Evolutionary conservation across 768 basidiomycete genomes (phyloP).

Genomic region (Mycena chlorophos): DNA sequence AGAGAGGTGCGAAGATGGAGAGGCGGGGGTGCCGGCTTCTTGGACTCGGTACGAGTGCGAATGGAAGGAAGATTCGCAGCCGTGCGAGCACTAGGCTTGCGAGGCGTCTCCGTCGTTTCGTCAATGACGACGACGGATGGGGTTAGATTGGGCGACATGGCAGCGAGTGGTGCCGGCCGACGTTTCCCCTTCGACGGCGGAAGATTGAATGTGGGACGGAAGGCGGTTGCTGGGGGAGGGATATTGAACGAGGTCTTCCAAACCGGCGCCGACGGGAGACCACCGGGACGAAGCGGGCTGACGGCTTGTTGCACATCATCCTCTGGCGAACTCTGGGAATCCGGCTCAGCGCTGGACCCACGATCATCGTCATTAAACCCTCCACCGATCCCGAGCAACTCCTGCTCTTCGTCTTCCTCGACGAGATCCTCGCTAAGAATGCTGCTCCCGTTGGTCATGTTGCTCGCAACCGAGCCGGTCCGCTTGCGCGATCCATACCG

Average conservation of each 20-base stretch:
- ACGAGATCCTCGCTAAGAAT: constrained; percentile 77
- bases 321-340: constrained; percentile 48
- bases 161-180: constrained; percentile 59
- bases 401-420: constrained; percentile 79
- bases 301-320: constrained; percentile 36
- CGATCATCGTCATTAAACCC: constrained; percentile 57
- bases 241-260: constrained; percentile 61
- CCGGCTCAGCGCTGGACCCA: constrained; percentile 34
- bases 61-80: constrained; percentile 36
- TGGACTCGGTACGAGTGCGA: constrained; percentile 54
- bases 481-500: constrained; percentile 69
- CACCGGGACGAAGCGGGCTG: constrained; percentile 30
- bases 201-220: constrained; percentile 51
- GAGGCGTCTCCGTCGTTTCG: constrained; percentile 17
- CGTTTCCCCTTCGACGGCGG: constrained; percentile 50
- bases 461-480: constrained; percentile 74
- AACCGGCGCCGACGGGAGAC: constrained; percentile 54
- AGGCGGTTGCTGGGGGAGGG: constrained; percentile 52
- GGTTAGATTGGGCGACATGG: constrained; percentile 71
- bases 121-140: constrained; percentile 64
- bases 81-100: constrained; percentile 21
- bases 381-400: constrained; percentile 67
- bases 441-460: constrained; percentile 58
- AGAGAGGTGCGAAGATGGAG: constrained; percentile 49
- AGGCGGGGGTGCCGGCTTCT: constrained; percentile 56